Evolutionary conservation across 2,329 filamentous ascomycete genomes (phyloP).

Genomic region (Daldinia sp.): DNA sequence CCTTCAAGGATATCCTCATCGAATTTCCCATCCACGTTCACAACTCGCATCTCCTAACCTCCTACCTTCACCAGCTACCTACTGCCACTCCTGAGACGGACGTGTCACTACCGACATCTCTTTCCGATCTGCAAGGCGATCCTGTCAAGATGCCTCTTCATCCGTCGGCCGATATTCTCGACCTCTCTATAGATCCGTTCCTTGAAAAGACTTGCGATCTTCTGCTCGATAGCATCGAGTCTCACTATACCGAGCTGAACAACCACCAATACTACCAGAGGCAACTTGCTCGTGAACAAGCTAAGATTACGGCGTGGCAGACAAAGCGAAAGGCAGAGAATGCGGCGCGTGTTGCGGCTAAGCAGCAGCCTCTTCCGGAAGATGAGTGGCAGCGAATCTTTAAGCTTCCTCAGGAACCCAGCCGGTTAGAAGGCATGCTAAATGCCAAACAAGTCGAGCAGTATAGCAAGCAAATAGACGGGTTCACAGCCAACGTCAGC

Average conservation of each 20-base stretch:
- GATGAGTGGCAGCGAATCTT: conserved; percentile 99
- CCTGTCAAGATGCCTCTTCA: conserved; percentile 74
- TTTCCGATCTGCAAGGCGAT: conserved; percentile 80
- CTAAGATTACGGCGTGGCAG: conserved; percentile 97
- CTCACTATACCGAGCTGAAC: conserved; percentile 98
- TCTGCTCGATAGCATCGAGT: conserved; percentile 95
- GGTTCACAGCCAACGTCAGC: conserved; percentile 90
- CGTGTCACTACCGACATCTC: conserved; percentile 80
- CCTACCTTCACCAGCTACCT: conserved; percentile 93
- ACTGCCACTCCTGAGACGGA: conserved; percentile 72
- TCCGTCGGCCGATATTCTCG: conserved; percentile 89
- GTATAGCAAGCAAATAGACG: conserved; percentile 96
- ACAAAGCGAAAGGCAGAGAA: conserved; percentile 97
- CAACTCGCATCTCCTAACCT: conserved; percentile 97
- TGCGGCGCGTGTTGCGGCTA: conserved; percentile 82
- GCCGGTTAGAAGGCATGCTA: conserved; percentile 90
- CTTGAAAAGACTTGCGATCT: conserved; percentile 98
- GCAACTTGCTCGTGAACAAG: conserved; percentile 91
- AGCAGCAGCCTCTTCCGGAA: conserved; percentile 90
- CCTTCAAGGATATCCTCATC: conserved; percentile 92
- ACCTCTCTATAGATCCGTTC: conserved; percentile 95
- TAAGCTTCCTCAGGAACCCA: conserved; percentile 96
- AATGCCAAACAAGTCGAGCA: conserved; percentile 97
- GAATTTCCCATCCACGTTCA: conserved; percentile 91
- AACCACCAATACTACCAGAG: conserved; percentile 98